Conservation (phyloP, 495 filamentous ascomycete genomes). For the Mycothermus thermophilus region DNA sequence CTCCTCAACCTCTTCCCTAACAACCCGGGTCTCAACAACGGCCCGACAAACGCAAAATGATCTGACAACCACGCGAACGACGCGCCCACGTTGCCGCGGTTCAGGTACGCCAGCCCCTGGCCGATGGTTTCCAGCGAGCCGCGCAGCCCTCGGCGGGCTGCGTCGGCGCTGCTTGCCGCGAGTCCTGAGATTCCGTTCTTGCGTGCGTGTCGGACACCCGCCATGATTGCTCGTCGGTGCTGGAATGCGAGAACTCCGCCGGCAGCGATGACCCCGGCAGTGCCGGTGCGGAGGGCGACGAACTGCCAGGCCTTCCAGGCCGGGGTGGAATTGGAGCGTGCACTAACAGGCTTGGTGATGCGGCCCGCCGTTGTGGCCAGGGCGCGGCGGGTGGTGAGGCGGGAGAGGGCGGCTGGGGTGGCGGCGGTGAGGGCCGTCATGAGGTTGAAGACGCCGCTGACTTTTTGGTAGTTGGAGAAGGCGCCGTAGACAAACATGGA, state of each 20-base stretch:
- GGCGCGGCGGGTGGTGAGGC: constrained; percentile 28
- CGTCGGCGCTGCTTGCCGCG: constrained; percentile 26
- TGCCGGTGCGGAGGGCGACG: constrained; percentile 73
- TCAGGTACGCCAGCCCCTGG: constrained; percentile 36
- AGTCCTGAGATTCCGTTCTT: no score
- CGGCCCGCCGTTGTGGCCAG: constrained; percentile 14
- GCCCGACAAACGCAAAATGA: constrained; percentile 35
- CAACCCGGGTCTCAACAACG: constrained; percentile 30
- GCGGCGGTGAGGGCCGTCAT: constrained; percentile 43
- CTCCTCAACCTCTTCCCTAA: constrained; percentile 27
- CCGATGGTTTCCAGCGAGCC: constrained; percentile 31
- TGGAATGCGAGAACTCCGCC: constrained; percentile 78
- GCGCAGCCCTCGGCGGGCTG: constrained; percentile 23
- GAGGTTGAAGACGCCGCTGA: constrained; percentile 58
- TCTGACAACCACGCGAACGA: constrained; percentile 35
- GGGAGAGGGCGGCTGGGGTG: constrained; percentile 34
- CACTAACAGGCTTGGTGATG: constrained; percentile 26
- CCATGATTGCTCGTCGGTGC: constrained; percentile 58
- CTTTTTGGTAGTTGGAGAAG: constrained; percentile 75
- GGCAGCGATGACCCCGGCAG: constrained; percentile 73
- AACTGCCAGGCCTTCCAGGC: constrained; percentile 59
- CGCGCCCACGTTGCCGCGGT: constrained; percentile 31
- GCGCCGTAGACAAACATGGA: constrained; percentile 83
- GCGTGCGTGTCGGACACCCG: constrained; percentile 34
- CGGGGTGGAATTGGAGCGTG: constrained; percentile 16